Evolutionary conservation across 1,284 basidiomycete species (phyloP).

Genomic region (Lentinula novae-zelandiae): DNA sequence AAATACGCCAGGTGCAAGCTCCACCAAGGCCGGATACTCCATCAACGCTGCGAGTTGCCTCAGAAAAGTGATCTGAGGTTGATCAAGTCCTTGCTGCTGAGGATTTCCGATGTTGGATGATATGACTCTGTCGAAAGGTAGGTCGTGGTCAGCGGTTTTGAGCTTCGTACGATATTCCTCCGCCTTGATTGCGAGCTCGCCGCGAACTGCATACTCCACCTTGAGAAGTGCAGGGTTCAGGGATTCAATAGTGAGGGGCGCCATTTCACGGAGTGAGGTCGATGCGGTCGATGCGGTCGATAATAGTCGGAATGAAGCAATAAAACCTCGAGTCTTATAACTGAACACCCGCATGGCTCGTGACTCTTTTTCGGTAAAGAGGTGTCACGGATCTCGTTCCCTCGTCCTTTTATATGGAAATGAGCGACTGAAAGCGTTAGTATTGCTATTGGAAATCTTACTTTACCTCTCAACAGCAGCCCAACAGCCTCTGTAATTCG

Average conservation of each 20-base stretch:
- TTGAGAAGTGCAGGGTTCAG: conserved; percentile 85
- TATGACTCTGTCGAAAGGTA: conserved; percentile 90
- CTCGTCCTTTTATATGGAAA: not conserved
- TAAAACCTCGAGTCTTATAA: conserved; percentile 1
- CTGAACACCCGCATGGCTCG: conserved; percentile 6
- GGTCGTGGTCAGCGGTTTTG: conserved; percentile 48
- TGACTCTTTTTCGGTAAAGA: not conserved
- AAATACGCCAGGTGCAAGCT: conserved; percentile 77
- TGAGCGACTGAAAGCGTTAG: not conserved
- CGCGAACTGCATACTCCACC: conserved; percentile 96
- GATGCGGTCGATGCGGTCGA: conserved; percentile 6
- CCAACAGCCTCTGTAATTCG: not conserved
- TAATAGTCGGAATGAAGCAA: not conserved
- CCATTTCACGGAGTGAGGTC: conserved; percentile 35
- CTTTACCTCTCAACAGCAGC: conserved; percentile 2
- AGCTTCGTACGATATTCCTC: conserved; percentile 78
- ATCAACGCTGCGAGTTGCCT: conserved; percentile 91
- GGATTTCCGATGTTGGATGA: conserved; percentile 98
- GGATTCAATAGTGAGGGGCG: conserved; percentile 52
- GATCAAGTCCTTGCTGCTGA: conserved; percentile 92
- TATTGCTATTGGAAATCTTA: not conserved
- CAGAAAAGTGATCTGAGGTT: conserved; percentile 90
- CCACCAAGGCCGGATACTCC: conserved; percentile 87
- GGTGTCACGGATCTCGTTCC: not conserved
- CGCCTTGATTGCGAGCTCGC: conserved; percentile 93